Conservation (phyloP, 1,284 basidiomycete species). For the Austroboletus rostrupii region DNA sequence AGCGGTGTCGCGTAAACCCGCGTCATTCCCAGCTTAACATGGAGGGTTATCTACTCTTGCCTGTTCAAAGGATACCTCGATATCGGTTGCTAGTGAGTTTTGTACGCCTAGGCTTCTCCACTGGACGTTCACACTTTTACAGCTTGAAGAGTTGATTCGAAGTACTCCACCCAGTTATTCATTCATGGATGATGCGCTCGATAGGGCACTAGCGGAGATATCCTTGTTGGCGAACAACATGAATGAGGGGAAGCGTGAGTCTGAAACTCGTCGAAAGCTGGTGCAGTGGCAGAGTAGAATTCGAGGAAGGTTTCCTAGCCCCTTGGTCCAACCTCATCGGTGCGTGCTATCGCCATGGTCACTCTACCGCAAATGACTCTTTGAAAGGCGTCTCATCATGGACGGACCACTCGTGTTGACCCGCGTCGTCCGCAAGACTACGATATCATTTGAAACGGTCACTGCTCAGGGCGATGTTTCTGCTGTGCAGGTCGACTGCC, state of each 20-base stretch:
- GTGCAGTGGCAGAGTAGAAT: conserved; percentile 93
- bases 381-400: conserved; percentile 76
- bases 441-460: conserved; percentile 80
- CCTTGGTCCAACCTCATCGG: conserved; percentile 96
- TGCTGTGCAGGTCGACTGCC: conserved; percentile 83
- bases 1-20: conserved; percentile 80
- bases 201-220: conserved; percentile 82
- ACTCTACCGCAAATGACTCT: conserved; percentile 7
- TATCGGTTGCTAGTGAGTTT: conserved; percentile 82
- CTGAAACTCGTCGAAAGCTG: conserved; percentile 84
- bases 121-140: conserved; percentile 11
- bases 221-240: conserved; percentile 85
- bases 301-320: conserved; percentile 87
- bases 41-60: conserved; percentile 91
- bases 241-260: conserved; percentile 95
- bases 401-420: conserved; percentile 82
- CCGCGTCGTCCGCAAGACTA: conserved; percentile 85
- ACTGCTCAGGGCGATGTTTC: conserved; percentile 72
- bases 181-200: conserved; percentile 77
- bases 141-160: conserved; percentile 82
- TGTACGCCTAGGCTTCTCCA: not conserved
- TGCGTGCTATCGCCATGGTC: conserved; percentile 32
- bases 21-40: conserved; percentile 95
- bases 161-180: conserved; percentile 77
- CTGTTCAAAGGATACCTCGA: conserved; percentile 93